Base-by-base conservation (phyloP, 1,139 yeast species). In the Pichia sp. region DNA sequence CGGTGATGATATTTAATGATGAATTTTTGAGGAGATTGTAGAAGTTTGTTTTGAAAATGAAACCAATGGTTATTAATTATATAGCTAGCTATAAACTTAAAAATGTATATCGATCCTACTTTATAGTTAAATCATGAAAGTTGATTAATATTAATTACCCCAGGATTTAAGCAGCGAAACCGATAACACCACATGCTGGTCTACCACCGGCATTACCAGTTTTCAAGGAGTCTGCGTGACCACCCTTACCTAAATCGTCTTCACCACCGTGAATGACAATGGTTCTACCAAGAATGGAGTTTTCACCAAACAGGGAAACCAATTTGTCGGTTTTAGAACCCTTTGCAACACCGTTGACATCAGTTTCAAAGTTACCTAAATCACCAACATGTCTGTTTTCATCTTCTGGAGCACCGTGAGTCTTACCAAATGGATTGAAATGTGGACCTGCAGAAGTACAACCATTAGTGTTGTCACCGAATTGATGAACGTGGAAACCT, bases 151-250 rank as follows among this genome's bases (percentile, higher is more conserved):
- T 10, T 7, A 11, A 31, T 8, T 8, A 11, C 33, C 33, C 33
- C 28, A 3, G 6, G 4, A 32, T 27, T 59, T 61, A 71, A 56
- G 71, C 65, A 49, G 85, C 60, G 54, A 85, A 63, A 61, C 98
- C 97, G 73, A 92, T 90, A 64, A 92, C 97, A 75, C 98, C 97
- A 74, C 98, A 92, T 55, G 98, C 98, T 56, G 95, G 90, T 80
- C 98, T 87, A 59, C 85, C 92, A 66, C 98, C 97, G 52, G 98
- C 97, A 65, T 92, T 90, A 72, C 98, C 98, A 56, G 97, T 92
- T 74, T 85, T 87, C 72, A 85, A 77, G 52, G 97, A 87, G 69
- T 90, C 97, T 53, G 85, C 84, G 65, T 82, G 81, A 49, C 92
- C 96, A 67, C 97, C 97, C 75, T 85, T 83, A 64, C 98, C 98